Percentiles rank a stretch among this genome's conserved stretches.
phyloP scores from a whole-genome alignment of 2,329 filamentous ascomycete species.

The Cladosporium sp. region DNA sequence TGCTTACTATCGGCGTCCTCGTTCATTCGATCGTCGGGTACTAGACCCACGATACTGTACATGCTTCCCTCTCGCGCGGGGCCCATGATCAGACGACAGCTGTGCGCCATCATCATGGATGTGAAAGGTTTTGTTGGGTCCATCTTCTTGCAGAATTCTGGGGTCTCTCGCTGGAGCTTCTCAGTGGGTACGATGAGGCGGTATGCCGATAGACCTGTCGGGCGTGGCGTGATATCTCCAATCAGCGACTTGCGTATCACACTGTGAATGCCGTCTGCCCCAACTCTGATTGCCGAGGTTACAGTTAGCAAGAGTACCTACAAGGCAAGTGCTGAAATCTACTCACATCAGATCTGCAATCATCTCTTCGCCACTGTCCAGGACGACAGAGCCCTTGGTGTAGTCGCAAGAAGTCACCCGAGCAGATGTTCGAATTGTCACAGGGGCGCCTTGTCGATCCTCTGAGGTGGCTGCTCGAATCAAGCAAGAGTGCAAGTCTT shows the following conservation, averaged over 20 bases:
- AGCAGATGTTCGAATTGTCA: slow-evolving; percentile 24
- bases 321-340: no score
- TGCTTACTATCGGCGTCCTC: slow-evolving; percentile 34
- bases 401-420: slow-evolving; percentile 24
- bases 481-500: slow-evolving; percentile 37
- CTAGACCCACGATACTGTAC: slow-evolving; percentile 40
- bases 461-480: slow-evolving; percentile 23
- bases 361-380: slow-evolving; percentile 31
- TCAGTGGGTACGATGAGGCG: slow-evolving; percentile 32
- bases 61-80: slow-evolving; percentile 39
- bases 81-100: slow-evolving; percentile 40
- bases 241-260: slow-evolving; percentile 24
- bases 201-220: slow-evolving; percentile 39
- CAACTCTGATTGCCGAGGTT: slow-evolving; percentile 19
- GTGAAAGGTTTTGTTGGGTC: slow-evolving; percentile 38
- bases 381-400: slow-evolving; percentile 26
- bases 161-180: slow-evolving; percentile 17
- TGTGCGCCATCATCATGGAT: slow-evolving; percentile 45
- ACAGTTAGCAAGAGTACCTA: neutral
- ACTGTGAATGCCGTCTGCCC: slow-evolving; percentile 35
- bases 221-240: slow-evolving; percentile 22
- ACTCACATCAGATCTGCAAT: slow-evolving; percentile 29
- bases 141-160: slow-evolving; percentile 23
- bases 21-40: slow-evolving; percentile 42
- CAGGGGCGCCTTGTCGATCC: slow-evolving; percentile 24